These are phyloP conservation scores for Wickerhamia fluorescens DNA, from an alignment of 805 yeast species.

Conservation along the genomic window DNA sequence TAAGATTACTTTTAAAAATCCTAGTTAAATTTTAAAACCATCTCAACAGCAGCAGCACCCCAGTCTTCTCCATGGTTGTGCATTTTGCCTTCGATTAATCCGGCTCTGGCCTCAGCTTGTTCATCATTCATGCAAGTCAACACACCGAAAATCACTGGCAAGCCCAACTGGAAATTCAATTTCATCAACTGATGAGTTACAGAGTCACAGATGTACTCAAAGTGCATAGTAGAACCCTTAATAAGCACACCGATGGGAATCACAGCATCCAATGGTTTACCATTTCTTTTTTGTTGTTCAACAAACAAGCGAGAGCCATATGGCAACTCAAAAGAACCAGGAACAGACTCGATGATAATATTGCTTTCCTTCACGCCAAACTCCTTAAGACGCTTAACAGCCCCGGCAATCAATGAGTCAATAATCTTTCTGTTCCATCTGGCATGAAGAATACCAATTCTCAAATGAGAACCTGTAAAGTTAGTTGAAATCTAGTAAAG, in stretches of 20 bases:
- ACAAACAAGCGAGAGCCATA: conserved; percentile 58
- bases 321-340: conserved; percentile 94
- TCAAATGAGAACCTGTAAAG: conserved; percentile 41
- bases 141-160: conserved; percentile 90
- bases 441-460: conserved; percentile 87
- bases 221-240: conserved; percentile 97
- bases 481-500: neutral
- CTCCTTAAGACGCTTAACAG: conserved; percentile 48
- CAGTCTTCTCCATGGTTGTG: conserved; percentile 98
- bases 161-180: conserved; percentile 57
- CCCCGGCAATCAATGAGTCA: conserved; percentile 64
- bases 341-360: conserved; percentile 78
- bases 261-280: conserved; percentile 65
- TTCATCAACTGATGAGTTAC: conserved; percentile 81
- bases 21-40: conserved; percentile 42
- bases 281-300: conserved; percentile 35
- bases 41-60: conserved; percentile 99
- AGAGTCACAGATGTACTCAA: conserved; percentile 92
- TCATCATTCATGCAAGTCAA: conserved; percentile 90
- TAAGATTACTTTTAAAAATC: neutral
- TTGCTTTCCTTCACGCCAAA: conserved; percentile 72
- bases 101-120: conserved; percentile 92
- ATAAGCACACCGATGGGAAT: conserved; percentile 92
- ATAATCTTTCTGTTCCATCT: conserved; percentile 87
- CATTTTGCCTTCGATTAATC: conserved; percentile 62